Conservation (phyloP, 768 basidiomycete genomes). For the Boletus rufocinnamomeus region DNA sequence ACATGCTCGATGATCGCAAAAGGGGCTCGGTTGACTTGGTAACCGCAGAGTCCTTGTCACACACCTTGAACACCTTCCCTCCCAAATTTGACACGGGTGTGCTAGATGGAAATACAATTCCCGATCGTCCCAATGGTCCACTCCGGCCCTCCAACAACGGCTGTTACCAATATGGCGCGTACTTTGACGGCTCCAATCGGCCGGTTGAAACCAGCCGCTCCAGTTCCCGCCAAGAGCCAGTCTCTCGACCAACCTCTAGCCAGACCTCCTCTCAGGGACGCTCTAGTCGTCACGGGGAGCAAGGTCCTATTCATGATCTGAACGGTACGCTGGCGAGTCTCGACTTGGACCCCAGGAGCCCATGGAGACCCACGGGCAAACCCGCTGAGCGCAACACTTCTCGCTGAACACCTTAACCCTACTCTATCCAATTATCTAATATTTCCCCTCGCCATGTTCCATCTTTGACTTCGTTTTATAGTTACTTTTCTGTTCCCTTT, state of each 20-base stretch:
- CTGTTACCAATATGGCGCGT: slow-evolving; percentile 46
- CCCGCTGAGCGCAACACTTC: slow-evolving; percentile 21
- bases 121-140: slow-evolving; percentile 45
- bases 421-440: slow-evolving; percentile 10
- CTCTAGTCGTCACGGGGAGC: slow-evolving; percentile 38
- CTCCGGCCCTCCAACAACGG: slow-evolving; percentile 47
- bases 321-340: slow-evolving; percentile 79
- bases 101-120: slow-evolving; percentile 40
- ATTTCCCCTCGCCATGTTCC: slow-evolving; percentile 14
- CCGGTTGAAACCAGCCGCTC: slow-evolving; percentile 43
- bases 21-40: slow-evolving; percentile 40
- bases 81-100: slow-evolving; percentile 46
- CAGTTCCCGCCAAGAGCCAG: slow-evolving; percentile 47
- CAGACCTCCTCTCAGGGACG: slow-evolving; percentile 35
- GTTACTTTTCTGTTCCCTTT: slow-evolving; percentile 14
- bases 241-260: slow-evolving; percentile 57
- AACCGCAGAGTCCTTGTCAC: slow-evolving; percentile 46
- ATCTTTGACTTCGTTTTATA: slow-evolving; percentile 28
- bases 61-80: slow-evolving; percentile 51
- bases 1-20: slow-evolving; percentile 37
- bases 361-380: slow-evolving; percentile 35
- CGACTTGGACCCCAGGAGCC: slow-evolving; percentile 51
- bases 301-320: slow-evolving; percentile 63
- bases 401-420: slow-evolving; percentile 20
- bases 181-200: slow-evolving; percentile 45